A percentile compares a stretch with the other conserved stretches of the same genome.
Evolutionary conservation across 2,329 filamentous ascomycete genomes (phyloP).

Genomic region (Pyrenophora seminiperda): DNA sequence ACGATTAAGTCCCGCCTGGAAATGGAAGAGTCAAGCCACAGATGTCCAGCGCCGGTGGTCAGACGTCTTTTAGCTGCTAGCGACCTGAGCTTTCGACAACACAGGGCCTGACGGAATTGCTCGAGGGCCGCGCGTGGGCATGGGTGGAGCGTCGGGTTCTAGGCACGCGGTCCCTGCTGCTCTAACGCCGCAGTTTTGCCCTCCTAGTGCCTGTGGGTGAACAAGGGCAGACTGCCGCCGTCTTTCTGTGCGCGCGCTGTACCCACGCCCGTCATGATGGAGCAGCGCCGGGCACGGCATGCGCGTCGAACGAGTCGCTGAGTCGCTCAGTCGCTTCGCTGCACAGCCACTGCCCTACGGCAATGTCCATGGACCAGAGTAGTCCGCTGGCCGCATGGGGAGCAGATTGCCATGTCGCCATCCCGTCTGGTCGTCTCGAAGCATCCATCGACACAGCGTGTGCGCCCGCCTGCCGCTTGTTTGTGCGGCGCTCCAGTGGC

Average conservation of each 20-base stretch:
- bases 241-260: constrained; percentile 17
- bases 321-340: no score
- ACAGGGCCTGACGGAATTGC: constrained; percentile 26
- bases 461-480: background rate
- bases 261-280: constrained; percentile 17
- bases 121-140: constrained; percentile 35
- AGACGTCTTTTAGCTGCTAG: constrained; percentile 48
- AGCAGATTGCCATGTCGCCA: constrained; percentile 41
- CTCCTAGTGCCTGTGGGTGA: no score
- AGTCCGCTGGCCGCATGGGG: constrained; percentile 30
- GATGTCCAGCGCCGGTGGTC: constrained; percentile 32
- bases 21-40: constrained; percentile 41
- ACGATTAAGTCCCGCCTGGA: constrained; percentile 30
- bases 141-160: constrained; percentile 32
- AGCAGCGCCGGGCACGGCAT: constrained; percentile 14
- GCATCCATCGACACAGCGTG: constrained; percentile 14
- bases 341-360: constrained; percentile 48
- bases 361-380: constrained; percentile 29
- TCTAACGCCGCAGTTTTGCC: constrained; percentile 29
- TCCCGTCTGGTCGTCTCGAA: constrained; percentile 22
- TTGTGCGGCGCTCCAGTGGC: constrained; percentile 36
- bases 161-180: constrained; percentile 27
- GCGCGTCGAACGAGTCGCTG: no score
- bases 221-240: constrained; percentile 13
- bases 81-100: constrained; percentile 22